A percentile compares a stretch with the other conserved stretches of the same genome.
These are phyloP conservation scores for Saururus chinensis DNA, from an alignment of 164 flowering plant species.

Conservation along the genomic window DNA sequence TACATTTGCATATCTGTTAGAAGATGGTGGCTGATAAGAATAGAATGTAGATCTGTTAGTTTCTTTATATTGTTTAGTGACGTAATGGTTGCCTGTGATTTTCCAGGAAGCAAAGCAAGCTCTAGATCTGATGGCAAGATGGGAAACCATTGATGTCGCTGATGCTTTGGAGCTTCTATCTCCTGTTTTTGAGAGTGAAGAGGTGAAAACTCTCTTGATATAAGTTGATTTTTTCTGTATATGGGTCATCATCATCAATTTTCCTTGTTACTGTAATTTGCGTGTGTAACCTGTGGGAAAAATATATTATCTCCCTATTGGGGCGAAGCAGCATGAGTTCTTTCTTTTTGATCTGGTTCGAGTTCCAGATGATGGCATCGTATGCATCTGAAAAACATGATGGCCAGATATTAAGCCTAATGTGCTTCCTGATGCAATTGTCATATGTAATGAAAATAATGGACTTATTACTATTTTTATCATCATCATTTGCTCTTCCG, in stretches of 20 bases:
- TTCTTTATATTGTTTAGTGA: neutral
- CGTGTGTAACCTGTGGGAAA: too few relatives aligned
- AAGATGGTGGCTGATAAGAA: neutral
- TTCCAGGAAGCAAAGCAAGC: slow-evolving; percentile 98
- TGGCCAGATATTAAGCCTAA: too few relatives aligned
- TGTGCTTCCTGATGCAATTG: too few relatives aligned
- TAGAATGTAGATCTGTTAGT: neutral
- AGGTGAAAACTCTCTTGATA: slow-evolving; percentile 31
- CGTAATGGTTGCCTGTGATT: neutral
- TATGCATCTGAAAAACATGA: neutral
- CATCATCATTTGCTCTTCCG: too few relatives aligned
- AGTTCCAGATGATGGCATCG: too few relatives aligned
- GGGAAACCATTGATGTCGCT: slow-evolving; percentile 92
- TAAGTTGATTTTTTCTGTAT: too few relatives aligned
- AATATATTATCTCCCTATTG: too few relatives aligned
- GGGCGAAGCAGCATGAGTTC: neutral
- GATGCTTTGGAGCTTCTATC: slow-evolving; percentile 99
- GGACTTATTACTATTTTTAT: too few relatives aligned
- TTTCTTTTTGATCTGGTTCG: too few relatives aligned
- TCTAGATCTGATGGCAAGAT: slow-evolving; percentile 74
- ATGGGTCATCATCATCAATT: too few relatives aligned
- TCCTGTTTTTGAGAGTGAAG: slow-evolving; percentile 98
- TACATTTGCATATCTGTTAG: neutral
- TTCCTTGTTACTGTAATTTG: too few relatives aligned
- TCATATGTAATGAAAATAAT: too few relatives aligned